These are phyloP conservation scores for Pluteus cervinus DNA, from an alignment of 768 basidiomycete species.

Conservation along the genomic window DNA sequence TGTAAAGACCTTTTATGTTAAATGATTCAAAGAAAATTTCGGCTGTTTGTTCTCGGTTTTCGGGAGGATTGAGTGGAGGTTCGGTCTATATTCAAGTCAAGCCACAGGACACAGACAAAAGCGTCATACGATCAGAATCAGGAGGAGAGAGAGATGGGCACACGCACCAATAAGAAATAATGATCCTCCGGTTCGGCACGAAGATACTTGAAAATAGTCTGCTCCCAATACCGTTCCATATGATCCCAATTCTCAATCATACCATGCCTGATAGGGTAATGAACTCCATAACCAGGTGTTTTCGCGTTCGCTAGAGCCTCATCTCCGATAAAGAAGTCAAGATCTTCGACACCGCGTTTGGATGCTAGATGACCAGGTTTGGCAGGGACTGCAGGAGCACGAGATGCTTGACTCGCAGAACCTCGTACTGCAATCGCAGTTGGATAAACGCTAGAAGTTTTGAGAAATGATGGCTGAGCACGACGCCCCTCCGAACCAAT, in stretches of 20 bases:
- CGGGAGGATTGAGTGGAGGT: slow-evolving; percentile 95
- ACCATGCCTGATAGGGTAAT: slow-evolving; percentile 96
- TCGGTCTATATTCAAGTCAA: slow-evolving; percentile 64
- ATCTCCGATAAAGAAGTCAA: slow-evolving; percentile 99
- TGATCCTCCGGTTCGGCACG: slow-evolving; percentile 98
- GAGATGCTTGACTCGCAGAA: slow-evolving; percentile 53
- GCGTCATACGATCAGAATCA: not conserved
- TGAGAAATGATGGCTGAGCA: slow-evolving; percentile 3
- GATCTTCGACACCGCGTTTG: slow-evolving; percentile 96
- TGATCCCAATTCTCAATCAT: slow-evolving; percentile 99
- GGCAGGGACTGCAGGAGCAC: slow-evolving; percentile 72
- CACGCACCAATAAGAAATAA: slow-evolving; percentile 91
- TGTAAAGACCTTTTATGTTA: slow-evolving; percentile 98
- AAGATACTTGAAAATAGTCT: slow-evolving; percentile 99
- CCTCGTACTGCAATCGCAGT: slow-evolving; percentile 93
- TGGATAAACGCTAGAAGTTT: slow-evolving; percentile 74
- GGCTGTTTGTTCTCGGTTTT: slow-evolving; percentile 98
- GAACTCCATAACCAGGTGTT: slow-evolving; percentile 88
- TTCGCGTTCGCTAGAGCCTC: slow-evolving; percentile 95
- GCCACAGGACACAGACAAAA: not conserved
- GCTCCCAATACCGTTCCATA: slow-evolving; percentile 99
- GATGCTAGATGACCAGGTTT: slow-evolving; percentile 92
- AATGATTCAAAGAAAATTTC: slow-evolving; percentile 99
- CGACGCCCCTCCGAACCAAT: slow-evolving; percentile 7
- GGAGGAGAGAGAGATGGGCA: not conserved